Evolutionary conservation across 192 early-diverging fungal species (phyloP).

Genomic region (Podila minutissima): DNA sequence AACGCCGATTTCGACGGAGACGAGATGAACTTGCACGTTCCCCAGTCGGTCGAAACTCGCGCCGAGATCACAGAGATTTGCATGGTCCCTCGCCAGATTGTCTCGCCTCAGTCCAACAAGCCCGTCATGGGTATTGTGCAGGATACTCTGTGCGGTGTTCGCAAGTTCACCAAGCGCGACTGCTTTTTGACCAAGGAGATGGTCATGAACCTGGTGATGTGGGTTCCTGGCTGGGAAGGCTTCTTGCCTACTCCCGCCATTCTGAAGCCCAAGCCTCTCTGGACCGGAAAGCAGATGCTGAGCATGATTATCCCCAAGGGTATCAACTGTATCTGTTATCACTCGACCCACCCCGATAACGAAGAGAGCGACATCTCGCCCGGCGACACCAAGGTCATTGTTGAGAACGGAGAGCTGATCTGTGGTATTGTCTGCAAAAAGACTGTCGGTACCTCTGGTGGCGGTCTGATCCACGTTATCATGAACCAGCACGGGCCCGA

Average conservation of each 20-base stretch:
- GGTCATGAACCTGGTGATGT: constrained; percentile 97
- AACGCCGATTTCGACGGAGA: constrained; percentile 99
- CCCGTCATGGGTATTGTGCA: constrained; percentile 99
- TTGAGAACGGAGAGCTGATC: constrained; percentile 93
- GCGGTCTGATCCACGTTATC: constrained; percentile 94
- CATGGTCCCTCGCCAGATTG: constrained; percentile 98
- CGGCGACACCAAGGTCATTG: constrained; percentile 90
- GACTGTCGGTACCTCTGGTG: constrained; percentile 87
- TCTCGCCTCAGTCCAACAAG: constrained; percentile 96
- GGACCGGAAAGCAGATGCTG: constrained; percentile 98
- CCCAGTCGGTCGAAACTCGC: constrained; percentile 95
- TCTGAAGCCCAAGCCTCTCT: constrained; percentile 94
- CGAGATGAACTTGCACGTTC: constrained; percentile 99
- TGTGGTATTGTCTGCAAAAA: constrained; percentile 96
- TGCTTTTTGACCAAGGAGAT: constrained; percentile 86
- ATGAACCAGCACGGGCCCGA: constrained; percentile 94
- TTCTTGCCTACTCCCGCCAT: constrained; percentile 92
- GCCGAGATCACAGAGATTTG: constrained; percentile 97
- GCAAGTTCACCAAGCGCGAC: constrained; percentile 96
- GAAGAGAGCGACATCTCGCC: constrained; percentile 83
- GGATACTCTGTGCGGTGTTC: constrained; percentile 95
- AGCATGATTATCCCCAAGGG: constrained; percentile 93
- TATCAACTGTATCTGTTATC: constrained; percentile 87
- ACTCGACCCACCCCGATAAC: constrained; percentile 82
- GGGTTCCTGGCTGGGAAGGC: constrained; percentile 97